Evolutionary conservation across 2,329 filamentous ascomycete genomes (phyloP).

Genomic region (Sporothrix humicola): DNA sequence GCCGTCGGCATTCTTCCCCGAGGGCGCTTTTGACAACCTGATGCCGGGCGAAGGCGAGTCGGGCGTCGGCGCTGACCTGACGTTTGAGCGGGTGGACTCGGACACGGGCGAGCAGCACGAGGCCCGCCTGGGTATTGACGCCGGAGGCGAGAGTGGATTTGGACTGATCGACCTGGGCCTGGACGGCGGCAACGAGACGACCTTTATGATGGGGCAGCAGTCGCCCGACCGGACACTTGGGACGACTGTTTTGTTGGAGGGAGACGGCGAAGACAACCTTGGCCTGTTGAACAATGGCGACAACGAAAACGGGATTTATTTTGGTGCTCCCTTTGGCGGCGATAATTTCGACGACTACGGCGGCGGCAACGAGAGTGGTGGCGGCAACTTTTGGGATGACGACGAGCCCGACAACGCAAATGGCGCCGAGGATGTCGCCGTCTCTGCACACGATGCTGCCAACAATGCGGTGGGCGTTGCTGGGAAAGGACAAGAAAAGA

Average conservation of each 20-base stretch:
- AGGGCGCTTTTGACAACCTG: conserved; percentile 52
- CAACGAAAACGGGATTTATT: neutral
- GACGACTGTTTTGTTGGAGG: neutral
- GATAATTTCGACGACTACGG: conserved; percentile 30
- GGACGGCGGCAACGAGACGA: conserved; percentile 55
- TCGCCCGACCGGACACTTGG: conserved; percentile 33
- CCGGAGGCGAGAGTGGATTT: conserved; percentile 56
- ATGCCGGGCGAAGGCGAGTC: conserved; percentile 48
- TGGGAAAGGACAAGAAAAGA: neutral
- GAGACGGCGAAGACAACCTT: conserved; percentile 26
- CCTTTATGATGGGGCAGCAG: conserved; percentile 46
- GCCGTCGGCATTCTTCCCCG: conserved; percentile 60
- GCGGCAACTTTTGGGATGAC: conserved; percentile 31
- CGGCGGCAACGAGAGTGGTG: conserved; percentile 21
- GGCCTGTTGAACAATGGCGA: neutral
- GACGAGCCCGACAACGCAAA: neutral
- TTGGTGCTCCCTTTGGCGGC: neutral
- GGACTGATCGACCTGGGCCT: conserved; percentile 56
- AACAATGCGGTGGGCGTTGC: neutral
- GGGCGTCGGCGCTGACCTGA: conserved; percentile 46
- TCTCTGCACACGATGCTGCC: neutral
- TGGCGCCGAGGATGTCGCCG: neutral
- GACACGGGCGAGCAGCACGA: conserved; percentile 43
- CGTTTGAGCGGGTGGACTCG: conserved; percentile 50
- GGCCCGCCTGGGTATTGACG: conserved; percentile 46